These are phyloP conservation scores for Cercospora berteroae DNA, from an alignment of 2,329 filamentous ascomycete genomes.

Conservation along the genomic window DNA sequence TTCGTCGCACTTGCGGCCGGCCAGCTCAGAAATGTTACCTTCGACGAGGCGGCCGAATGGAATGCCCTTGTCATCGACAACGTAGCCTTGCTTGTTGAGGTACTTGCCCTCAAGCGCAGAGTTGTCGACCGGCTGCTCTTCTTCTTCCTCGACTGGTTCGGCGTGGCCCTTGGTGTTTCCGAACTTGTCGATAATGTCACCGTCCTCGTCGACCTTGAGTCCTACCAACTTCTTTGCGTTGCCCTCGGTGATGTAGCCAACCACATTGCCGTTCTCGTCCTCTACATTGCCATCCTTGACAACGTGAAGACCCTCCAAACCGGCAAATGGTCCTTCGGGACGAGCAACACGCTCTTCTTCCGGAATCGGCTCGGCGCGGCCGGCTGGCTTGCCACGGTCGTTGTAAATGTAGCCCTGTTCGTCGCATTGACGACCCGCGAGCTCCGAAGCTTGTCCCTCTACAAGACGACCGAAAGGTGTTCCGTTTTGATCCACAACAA, in stretches of 20 bases:
- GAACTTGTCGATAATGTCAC: constrained; percentile 75
- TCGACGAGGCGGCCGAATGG: constrained; percentile 58
- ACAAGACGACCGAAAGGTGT: constrained; percentile 57
- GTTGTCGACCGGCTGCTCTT: constrained; percentile 46
- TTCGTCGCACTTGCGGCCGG: constrained; percentile 56
- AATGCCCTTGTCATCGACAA: constrained; percentile 54
- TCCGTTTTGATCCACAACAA: constrained; percentile 53
- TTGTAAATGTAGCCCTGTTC: constrained; percentile 57
- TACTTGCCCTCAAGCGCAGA: constrained; percentile 54
- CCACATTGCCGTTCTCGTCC: constrained; percentile 74
- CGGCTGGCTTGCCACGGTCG: constrained; percentile 56
- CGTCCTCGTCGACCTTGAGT: constrained; percentile 74
- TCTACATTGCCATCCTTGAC: constrained; percentile 69
- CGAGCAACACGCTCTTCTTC: constrained; percentile 56
- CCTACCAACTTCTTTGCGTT: constrained; percentile 71
- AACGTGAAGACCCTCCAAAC: constrained; percentile 63
- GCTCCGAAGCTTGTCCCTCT: constrained; percentile 56
- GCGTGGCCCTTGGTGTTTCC: constrained; percentile 63
- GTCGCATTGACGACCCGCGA: constrained; percentile 56
- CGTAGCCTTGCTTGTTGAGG: constrained; percentile 60
- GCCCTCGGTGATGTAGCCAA: constrained; percentile 69
- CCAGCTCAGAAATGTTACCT: constrained; percentile 56
- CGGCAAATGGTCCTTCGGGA: constrained; percentile 66
- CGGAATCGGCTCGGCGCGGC: constrained; percentile 58
- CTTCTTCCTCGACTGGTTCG: constrained; percentile 52